Percentiles rank a stretch among this genome's conserved stretches.
Conservation (phyloP, 257 asterid genomes). For the Ilex aquifolium region DNA sequence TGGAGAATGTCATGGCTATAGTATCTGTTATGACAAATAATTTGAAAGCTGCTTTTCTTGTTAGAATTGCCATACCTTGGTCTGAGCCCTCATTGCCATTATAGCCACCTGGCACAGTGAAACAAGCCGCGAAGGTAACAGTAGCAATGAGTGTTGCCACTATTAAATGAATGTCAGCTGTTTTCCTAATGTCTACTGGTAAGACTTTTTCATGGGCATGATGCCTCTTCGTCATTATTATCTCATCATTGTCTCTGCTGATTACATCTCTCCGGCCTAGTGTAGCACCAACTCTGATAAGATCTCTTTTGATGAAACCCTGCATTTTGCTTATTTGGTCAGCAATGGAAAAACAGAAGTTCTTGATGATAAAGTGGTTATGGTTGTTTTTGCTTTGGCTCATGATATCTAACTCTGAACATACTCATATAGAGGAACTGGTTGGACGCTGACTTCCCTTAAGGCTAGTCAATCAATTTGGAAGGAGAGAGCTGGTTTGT, state of each 20-base stretch:
- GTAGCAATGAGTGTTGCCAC: conserved; percentile 17
- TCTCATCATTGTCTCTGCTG: neutral
- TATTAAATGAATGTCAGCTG: conserved; percentile 3
- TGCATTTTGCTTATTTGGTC: neutral
- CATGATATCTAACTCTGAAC: no score
- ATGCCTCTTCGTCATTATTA: neutral
- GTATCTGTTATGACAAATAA: conserved; percentile 14
- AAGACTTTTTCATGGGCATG: no score
- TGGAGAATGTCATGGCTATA: conserved; percentile 16
- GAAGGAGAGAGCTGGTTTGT: no score
- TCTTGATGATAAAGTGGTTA: no score
- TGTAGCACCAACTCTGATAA: neutral
- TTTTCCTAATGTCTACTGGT: neutral
- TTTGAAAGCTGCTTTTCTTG: conserved; percentile 11
- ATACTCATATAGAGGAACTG: no score
- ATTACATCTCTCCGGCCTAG: neutral
- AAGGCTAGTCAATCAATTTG: no score
- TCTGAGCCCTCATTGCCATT: neutral
- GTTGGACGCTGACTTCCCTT: no score
- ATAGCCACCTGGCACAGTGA: conserved; percentile 21
- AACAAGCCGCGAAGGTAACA: conserved; percentile 14
- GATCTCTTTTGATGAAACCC: conserved; percentile 4
- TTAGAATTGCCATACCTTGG: conserved; percentile 18
- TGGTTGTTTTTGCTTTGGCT: no score
- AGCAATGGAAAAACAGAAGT: no score